Evolutionary conservation across 441 rosid genomes (phyloP), one percentile per base, ranked within the genome.

Genomic region (Populus hybrid): DNA sequence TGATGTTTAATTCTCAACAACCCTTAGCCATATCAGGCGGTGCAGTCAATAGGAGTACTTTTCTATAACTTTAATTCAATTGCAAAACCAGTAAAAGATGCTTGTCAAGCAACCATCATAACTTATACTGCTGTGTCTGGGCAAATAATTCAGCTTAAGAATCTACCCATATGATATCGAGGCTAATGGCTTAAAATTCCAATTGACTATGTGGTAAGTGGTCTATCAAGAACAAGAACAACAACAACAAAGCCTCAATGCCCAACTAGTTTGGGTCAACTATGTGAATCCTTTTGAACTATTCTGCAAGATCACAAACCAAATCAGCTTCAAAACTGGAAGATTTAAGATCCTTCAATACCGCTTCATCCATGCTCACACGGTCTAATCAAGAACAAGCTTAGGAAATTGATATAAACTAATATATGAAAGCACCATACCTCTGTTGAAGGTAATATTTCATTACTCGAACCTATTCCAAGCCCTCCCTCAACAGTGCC

Each of bases 401-500:
- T 29, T 65, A 31, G 36, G 6, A 2, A 73, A 31, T 64, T 21
- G 35, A 74, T 71, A 67, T 29, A 26, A 21, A 69, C 45, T 40
- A 69, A 23, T 18, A 36, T 42, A 73, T 24, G 31, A 71, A 71
- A 50, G 78, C 29, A 76, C 18, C 74, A 77, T 86, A 90, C 92
- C 90, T 89, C 92, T 69, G 87, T 76, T 61, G 83, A 78, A 74
- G 88, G 89, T 72, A 90, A 76, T 77, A 78, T 87, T 76, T 83
- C 86, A 74, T 88, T 86, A 75, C 84, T 85, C 4, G 89, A 86
- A 86, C 87, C 90, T 78, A 89, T 77, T 72, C 90, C 95, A 63
- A 82, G 74, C 77, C 81, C 93, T 74, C 79, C 79, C 77, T 86
- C 93, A 76, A 77, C 69, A 71, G 86, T 69, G 80, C 83, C 85